A percentile compares a stretch with the other conserved stretches of the same genome.
Conservation (phyloP, 1,139 yeast species). For the Yamadazyma triangularis region DNA sequence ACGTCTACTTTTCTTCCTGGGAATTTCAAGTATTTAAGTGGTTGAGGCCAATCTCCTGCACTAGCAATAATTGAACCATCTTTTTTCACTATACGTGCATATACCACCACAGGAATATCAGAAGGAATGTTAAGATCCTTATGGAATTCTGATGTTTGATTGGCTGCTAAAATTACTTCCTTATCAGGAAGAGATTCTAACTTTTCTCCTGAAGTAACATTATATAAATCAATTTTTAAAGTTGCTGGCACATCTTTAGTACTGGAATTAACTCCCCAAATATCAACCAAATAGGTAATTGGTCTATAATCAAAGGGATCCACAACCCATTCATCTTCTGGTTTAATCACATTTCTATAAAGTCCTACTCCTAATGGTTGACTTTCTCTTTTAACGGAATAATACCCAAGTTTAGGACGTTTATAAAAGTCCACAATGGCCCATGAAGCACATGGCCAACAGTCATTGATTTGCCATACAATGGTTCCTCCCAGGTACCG, state of each 20-base stretch:
- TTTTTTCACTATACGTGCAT: slow-evolving; percentile 9
- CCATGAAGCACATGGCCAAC: slow-evolving; percentile 48
- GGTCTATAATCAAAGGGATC: slow-evolving; percentile 18
- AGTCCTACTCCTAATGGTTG: slow-evolving; percentile 27
- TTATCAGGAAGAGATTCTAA: slow-evolving; percentile 12
- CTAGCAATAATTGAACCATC: slow-evolving; percentile 18
- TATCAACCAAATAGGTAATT: slow-evolving; percentile 17
- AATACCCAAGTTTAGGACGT: slow-evolving; percentile 39
- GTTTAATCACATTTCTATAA: slow-evolving; percentile 16
- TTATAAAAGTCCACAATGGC: slow-evolving; percentile 33
- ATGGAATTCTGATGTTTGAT: slow-evolving; percentile 31
- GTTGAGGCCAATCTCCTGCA: slow-evolving; percentile 48
- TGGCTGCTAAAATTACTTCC: slow-evolving; percentile 21
- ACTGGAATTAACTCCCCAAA: slow-evolving; percentile 35
- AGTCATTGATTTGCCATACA: slow-evolving; percentile 48
- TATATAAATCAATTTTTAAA: slow-evolving; percentile 21
- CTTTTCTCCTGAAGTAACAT: slow-evolving; percentile 20
- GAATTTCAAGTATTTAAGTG: slow-evolving; percentile 36
- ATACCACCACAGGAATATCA: slow-evolving; percentile 13
- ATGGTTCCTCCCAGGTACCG: slow-evolving; percentile 35
- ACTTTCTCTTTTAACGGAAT: slow-evolving; percentile 39
- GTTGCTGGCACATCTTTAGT: slow-evolving; percentile 12
- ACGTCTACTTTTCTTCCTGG: slow-evolving; percentile 10
- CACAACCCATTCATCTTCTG: slow-evolving; percentile 3
- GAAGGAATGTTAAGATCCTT: slow-evolving; percentile 5